Evolutionary conservation across 352 stramenopile genomes (phyloP), one percentile per base, ranked within the genome.

Genomic region (Pythium graminicola): DNA sequence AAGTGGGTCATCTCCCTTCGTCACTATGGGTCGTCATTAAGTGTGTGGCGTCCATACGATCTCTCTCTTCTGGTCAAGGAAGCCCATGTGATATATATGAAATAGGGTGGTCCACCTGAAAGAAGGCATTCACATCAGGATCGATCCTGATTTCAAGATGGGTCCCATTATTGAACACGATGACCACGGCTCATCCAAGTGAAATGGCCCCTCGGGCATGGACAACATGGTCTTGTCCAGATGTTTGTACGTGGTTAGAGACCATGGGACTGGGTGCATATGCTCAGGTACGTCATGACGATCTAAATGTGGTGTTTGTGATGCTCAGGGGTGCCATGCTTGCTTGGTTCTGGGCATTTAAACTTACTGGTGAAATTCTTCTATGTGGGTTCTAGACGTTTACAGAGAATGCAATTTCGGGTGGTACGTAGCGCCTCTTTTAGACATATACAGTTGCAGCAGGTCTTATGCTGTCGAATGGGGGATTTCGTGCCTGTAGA

Each of bases 241-340:
- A 68, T 50, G 60, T 68, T 39, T 60, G 54, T 29, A 50, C 44
- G 50, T 68, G 60, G 60, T 55, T 68, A 10, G 60, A 68, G 29
- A 50, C 39, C 20, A 41, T 64, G 29, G 60, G 56, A 14, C 46
- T 68, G 17, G 45, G 50, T 31, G 54, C 19, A 7, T 49, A 54
- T 28, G 22, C 22, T 39, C 47, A 55, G 60, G 60, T 67, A 22
- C 24, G 51, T 32, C 14, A 27, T 13, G 11, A 7, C 26, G 35
- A 36, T 26, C 39, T 16, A 17, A 28, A 38, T 38, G 39, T n/a
- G 31, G 2, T 16, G 27, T 23, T 31, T 2, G 22, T 20, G 27
- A 14, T 7, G n/a, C 28, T 16, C 19, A 20, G 19, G 17, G 5
- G 49, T 19, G 3, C 6, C 26, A 17, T 29, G 48, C 16, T 54